Conservation (phyloP, 176 grass and related monocot genomes). For the Cenchrus purpureus region DNA sequence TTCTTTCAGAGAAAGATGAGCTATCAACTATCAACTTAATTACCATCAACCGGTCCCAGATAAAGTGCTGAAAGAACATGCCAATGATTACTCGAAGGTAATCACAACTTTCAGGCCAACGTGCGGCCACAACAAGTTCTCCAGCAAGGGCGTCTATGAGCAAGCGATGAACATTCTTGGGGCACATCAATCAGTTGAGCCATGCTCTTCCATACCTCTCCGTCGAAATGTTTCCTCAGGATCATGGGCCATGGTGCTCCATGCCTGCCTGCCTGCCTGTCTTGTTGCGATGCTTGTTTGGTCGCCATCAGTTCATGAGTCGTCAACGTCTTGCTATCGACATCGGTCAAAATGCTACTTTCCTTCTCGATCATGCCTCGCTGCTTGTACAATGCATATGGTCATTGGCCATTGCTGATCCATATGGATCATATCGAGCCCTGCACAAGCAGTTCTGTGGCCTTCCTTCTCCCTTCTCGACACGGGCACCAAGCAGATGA, state of each 20-base stretch:
- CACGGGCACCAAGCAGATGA: background rate
- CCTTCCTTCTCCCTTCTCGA: background rate
- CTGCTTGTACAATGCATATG: background rate
- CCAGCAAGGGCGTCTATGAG: no score
- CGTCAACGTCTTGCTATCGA: slow-evolving; percentile 2
- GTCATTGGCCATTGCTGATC: background rate
- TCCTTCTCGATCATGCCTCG: background rate
- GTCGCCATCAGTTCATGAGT: background rate
- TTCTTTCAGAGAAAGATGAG: no score
- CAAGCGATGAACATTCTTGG: background rate
- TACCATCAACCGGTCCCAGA: no score
- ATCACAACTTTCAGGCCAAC: no score
- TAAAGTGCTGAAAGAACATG: no score
- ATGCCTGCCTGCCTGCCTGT: slow-evolving; percentile 15
- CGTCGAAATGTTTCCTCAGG: background rate
- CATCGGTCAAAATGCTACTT: background rate
- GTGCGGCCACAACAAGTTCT: no score
- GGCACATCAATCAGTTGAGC: background rate
- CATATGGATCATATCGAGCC: background rate
- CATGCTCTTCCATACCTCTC: slow-evolving; percentile 23
- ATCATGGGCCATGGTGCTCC: slow-evolving; percentile 17
- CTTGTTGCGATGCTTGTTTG: slow-evolving; percentile 5
- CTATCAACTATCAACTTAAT: no score
- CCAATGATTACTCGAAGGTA: no score
- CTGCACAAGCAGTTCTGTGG: background rate